A percentile compares a stretch with the other conserved stretches of the same genome.
These are phyloP conservation scores for Mitosporidium daphniae DNA, from an alignment of 371 early-diverging fungal species.

Conservation along the genomic window DNA sequence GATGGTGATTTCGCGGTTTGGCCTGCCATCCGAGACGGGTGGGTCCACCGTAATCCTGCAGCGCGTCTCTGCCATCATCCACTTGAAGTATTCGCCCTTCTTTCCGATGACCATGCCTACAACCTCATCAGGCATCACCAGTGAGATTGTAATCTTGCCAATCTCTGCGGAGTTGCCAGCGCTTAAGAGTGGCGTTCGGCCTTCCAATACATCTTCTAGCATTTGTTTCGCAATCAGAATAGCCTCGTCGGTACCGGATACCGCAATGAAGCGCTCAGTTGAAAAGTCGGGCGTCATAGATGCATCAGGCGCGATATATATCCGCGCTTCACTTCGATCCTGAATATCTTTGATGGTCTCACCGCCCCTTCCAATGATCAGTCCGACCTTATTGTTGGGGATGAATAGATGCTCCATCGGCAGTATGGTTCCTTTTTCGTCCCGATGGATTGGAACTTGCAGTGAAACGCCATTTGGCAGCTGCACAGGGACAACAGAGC, in stretches of 20 bases:
- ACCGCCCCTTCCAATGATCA: constrained; percentile 43
- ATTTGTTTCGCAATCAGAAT: constrained; percentile 24
- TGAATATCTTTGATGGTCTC: constrained; percentile 39
- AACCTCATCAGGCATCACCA: constrained; percentile 19
- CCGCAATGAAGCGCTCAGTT: constrained; percentile 18
- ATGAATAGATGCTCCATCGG: constrained; percentile 16
- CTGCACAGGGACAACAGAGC: no score
- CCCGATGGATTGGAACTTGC: no score
- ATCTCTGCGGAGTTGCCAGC: constrained; percentile 2
- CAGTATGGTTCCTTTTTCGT: no score
- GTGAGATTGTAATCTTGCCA: constrained; percentile 5
- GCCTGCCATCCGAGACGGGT: constrained; percentile 23
- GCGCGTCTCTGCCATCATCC: no score
- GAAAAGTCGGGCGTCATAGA: constrained; percentile 19
- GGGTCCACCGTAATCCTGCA: constrained; percentile 26
- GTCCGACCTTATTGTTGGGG: constrained; percentile 24
- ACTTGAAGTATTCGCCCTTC: no score
- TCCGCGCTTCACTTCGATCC: constrained; percentile 24
- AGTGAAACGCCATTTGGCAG: no score
- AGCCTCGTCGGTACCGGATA: constrained; percentile 24
- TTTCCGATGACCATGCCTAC: constrained; percentile 39
- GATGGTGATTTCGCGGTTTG: constrained; percentile 18
- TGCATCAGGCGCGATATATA: constrained; percentile 23
- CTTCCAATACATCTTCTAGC: constrained; percentile 28
- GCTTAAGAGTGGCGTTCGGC: constrained; percentile 8